These are phyloP conservation scores for Coniochaeta prunicola DNA, from an alignment of 2,329 filamentous ascomycete genomes.

Conservation along the genomic window DNA sequence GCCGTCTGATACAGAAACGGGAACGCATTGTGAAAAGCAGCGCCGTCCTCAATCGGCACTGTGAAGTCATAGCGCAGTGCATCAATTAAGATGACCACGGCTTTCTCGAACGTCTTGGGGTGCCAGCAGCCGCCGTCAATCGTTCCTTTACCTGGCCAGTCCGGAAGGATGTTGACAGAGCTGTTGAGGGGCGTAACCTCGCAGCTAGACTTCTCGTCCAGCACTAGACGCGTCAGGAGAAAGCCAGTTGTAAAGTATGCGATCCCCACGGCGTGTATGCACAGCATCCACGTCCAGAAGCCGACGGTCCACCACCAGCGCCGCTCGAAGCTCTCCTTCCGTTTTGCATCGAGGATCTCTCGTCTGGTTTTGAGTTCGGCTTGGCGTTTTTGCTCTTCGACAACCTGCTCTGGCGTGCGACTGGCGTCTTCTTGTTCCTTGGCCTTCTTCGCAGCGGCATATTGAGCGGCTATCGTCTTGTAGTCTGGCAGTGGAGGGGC, in stretches of 20 bases:
- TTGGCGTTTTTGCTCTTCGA: conserved; percentile 23
- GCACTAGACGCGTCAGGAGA: conserved; percentile 75
- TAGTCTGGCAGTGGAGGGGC: conserved; percentile 32
- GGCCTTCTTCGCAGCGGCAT: conserved; percentile 43
- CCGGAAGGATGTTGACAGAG: conserved; percentile 38
- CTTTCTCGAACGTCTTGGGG: conserved; percentile 85
- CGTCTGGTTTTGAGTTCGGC: conserved; percentile 35
- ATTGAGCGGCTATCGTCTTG: conserved; percentile 45
- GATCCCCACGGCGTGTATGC: conserved; percentile 72
- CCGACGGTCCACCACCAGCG: conserved; percentile 52
- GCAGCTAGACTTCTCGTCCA: conserved; percentile 71
- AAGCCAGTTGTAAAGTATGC: conserved; percentile 94
- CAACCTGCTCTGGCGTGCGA: conserved; percentile 10
- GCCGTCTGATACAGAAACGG: conserved; percentile 83
- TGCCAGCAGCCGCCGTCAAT: conserved; percentile 81
- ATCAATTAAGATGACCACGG: conserved; percentile 85
- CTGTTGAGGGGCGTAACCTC: conserved; percentile 57
- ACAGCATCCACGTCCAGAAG: conserved; percentile 65
- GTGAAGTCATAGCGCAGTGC: conserved; percentile 96
- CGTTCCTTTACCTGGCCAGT: conserved; percentile 34
- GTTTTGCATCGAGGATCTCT: conserved; percentile 37
- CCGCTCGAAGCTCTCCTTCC: conserved; percentile 42
- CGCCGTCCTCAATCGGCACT: conserved; percentile 59
- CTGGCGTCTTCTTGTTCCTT: conserved; percentile 35
- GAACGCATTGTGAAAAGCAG: conserved; percentile 76